Conservation (phyloP, 306 rosid genomes). For the Rosa rugosa region DNA sequence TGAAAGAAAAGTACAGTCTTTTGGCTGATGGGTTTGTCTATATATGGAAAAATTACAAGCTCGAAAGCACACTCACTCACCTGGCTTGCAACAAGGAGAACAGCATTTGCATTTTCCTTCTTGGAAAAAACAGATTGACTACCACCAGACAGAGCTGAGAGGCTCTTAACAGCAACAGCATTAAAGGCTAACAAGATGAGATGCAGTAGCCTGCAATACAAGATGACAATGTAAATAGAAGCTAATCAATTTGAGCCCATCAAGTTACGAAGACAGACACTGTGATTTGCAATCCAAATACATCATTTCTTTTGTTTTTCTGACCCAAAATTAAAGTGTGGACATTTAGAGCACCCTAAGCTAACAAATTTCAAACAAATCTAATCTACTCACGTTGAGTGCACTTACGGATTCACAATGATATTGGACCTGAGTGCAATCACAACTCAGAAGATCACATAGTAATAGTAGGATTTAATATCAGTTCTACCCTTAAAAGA, state of each 20-base stretch:
- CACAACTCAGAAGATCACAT: neutral
- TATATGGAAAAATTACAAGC: neutral
- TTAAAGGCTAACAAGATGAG: constrained; percentile 63
- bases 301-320: neutral
- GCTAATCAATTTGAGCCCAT: neutral
- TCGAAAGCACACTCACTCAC: constrained; percentile 26
- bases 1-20: neutral
- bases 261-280: neutral
- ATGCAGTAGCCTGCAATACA: constrained; percentile 73
- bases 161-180: constrained; percentile 39
- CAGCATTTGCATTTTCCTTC: constrained; percentile 63
- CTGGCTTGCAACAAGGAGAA: constrained; percentile 82
- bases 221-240: constrained; percentile 14
- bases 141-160: constrained; percentile 65
- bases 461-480: neutral
- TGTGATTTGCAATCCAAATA: neutral
- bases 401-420: neutral
- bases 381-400: neutral
- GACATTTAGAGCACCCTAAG: neutral
- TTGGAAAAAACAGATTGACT: constrained; percentile 54
- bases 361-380: neutral
- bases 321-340: neutral
- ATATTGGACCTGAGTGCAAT: neutral
- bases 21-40: neutral
- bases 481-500: neutral